Conservation (phyloP, 176 grass and related monocot species). For the barley (Hordeum vulgare) region DNA sequence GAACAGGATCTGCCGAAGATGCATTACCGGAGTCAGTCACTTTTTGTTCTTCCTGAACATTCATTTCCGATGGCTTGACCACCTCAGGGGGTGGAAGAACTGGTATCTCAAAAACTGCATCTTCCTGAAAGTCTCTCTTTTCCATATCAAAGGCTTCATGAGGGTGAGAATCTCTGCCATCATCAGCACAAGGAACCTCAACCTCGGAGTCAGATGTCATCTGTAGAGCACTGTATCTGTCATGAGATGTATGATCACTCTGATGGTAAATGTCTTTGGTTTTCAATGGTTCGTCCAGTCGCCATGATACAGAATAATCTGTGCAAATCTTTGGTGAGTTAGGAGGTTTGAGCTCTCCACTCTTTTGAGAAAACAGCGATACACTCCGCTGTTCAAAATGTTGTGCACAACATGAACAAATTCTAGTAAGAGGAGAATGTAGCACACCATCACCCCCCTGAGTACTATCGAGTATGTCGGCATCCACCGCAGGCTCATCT, state of each 20-base stretch:
- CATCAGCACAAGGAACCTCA: slow-evolving; percentile 40
- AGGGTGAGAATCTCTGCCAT: slow-evolving; percentile 22
- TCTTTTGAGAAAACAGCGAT: slow-evolving; percentile 4
- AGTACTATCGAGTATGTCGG: neutral
- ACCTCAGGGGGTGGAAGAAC: neutral
- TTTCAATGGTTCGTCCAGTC: slow-evolving; percentile 29
- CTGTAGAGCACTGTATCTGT: slow-evolving; percentile 46
- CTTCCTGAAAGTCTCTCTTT: slow-evolving; percentile 15
- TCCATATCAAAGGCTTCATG: slow-evolving; percentile 4
- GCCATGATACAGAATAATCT: slow-evolving; percentile 30
- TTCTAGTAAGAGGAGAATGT: slow-evolving; percentile 1
- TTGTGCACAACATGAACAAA: slow-evolving; percentile 52
- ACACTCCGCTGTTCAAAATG: slow-evolving; percentile 7
- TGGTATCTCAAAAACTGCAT: slow-evolving; percentile 9
- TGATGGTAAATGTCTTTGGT: slow-evolving; percentile 40
- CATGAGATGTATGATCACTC: slow-evolving; percentile 26
- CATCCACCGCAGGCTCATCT: slow-evolving; percentile 14
- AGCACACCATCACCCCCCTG: neutral
- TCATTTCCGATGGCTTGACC: slow-evolving; percentile 33
- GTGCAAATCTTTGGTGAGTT: slow-evolving; percentile 27
- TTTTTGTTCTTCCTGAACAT: slow-evolving; percentile 25
- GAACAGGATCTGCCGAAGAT: slow-evolving; percentile 4
- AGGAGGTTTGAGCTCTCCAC: slow-evolving; percentile 18
- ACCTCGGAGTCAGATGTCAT: slow-evolving; percentile 62
- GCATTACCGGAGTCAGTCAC: slow-evolving; percentile 9